phyloP scores from a whole-genome alignment of 139 green algal genomes.

The Chlamydomonas urium region DNA sequence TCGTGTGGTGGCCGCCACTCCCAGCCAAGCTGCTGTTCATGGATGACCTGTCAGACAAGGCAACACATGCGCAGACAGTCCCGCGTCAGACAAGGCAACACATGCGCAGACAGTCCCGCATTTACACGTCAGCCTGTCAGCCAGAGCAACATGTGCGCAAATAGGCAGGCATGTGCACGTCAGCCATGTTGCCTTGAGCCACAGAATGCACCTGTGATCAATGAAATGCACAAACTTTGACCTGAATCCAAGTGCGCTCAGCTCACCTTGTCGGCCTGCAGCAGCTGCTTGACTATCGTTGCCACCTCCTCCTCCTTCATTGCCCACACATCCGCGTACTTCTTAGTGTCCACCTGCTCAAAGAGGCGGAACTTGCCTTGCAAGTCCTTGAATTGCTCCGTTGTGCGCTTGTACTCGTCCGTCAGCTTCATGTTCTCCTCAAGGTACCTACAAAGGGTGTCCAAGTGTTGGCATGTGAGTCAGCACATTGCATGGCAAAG shows the following conservation, averaged over 20 bases:
- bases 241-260: no score
- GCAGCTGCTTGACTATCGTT: slow-evolving; percentile 48
- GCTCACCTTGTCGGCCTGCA: slow-evolving; percentile 39
- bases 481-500: no score
- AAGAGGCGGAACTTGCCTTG: slow-evolving; percentile 78
- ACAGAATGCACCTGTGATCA: no score
- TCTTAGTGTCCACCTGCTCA: slow-evolving; percentile 56
- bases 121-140: no score
- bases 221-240: no score
- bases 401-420: slow-evolving; percentile 82
- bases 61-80: no score
- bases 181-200: no score
- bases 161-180: no score
- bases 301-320: slow-evolving; percentile 69
- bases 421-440: slow-evolving; percentile 77
- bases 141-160: no score
- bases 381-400: slow-evolving; percentile 83
- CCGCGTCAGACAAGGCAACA: no score
- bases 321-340: slow-evolving; percentile 54
- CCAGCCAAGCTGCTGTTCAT: slow-evolving; percentile 81
- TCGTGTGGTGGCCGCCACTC: slow-evolving; percentile 63
- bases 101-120: no score
- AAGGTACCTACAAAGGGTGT: slow-evolving; percentile 30
- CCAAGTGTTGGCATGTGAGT: no score
- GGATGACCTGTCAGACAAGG: slow-evolving; percentile 61